Conservation (phyloP, 164 flowering plant genomes). For the Magnolia kwangsiensis region DNA sequence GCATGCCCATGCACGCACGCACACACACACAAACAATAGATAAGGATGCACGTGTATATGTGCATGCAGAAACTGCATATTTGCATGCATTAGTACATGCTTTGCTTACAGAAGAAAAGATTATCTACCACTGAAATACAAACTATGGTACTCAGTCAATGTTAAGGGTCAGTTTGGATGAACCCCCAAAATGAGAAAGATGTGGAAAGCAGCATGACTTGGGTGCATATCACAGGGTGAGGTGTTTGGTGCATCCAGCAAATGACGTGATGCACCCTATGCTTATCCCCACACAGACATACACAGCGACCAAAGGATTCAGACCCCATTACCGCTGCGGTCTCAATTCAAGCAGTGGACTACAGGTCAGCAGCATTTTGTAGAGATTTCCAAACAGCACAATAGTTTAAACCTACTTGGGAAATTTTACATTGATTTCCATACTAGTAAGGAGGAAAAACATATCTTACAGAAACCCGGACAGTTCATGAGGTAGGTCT, state of each 20-base stretch:
- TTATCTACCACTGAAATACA: background rate
- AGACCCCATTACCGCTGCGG: too few relatives aligned
- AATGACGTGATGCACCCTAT: too few relatives aligned
- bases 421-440: background rate
- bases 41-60: background rate
- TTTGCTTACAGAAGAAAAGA: background rate
- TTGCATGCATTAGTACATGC: background rate
- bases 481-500: background rate
- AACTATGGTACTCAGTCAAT: too few relatives aligned
- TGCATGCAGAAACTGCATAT: background rate
- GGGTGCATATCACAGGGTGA: too few relatives aligned
- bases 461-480: background rate
- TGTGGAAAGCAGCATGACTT: too few relatives aligned
- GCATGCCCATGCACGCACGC: too few relatives aligned
- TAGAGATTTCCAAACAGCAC: background rate
- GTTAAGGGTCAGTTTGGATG: too few relatives aligned
- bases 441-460: background rate
- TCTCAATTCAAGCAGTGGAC: too few relatives aligned
- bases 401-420: background rate
- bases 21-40: background rate
- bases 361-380: background rate
- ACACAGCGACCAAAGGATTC: too few relatives aligned
- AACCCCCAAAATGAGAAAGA: too few relatives aligned
- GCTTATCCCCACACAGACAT: too few relatives aligned
- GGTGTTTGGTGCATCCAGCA: too few relatives aligned